These are phyloP conservation scores for Annulohypoxylon stygium DNA, from an alignment of 495 filamentous ascomycete species.

Conservation along the genomic window DNA sequence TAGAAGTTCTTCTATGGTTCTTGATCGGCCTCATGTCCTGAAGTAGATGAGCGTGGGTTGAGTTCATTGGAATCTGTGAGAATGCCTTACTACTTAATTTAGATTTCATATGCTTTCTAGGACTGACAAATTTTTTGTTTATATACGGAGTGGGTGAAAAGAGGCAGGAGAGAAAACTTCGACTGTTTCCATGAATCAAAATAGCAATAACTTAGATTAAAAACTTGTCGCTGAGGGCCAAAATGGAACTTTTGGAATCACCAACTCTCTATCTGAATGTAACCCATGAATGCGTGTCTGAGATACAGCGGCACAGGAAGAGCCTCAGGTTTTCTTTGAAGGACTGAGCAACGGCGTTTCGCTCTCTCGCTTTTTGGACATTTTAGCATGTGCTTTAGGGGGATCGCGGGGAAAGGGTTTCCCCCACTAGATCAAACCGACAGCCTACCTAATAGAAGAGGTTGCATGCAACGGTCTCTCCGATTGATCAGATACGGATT, in stretches of 20 bases:
- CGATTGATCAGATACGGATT: conserved; percentile 4
- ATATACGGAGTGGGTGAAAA: neutral
- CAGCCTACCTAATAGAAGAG: conserved; percentile 8
- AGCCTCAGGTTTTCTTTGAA: neutral
- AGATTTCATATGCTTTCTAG: too few species aligned
- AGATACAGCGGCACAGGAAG: neutral
- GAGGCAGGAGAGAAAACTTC: neutral
- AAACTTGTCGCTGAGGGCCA: neutral
- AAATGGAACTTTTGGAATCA: neutral
- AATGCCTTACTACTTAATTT: conserved; percentile 4
- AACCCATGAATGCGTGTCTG: neutral
- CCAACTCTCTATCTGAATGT: neutral
- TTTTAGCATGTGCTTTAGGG: neutral
- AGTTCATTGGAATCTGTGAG: conserved; percentile 6
- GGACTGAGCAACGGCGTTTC: neutral
- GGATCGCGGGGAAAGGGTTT: neutral
- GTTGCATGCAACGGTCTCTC: conserved; percentile 18
- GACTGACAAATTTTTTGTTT: neutral
- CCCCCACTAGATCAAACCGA: neutral
- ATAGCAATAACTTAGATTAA: neutral
- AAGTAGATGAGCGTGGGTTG: neutral
- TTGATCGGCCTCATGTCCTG: neutral
- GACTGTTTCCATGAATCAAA: neutral
- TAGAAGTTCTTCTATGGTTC: neutral
- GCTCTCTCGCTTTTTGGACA: neutral